Conservation (phyloP, 805 yeast genomes). For the Kodamaea fukazawae region DNA sequence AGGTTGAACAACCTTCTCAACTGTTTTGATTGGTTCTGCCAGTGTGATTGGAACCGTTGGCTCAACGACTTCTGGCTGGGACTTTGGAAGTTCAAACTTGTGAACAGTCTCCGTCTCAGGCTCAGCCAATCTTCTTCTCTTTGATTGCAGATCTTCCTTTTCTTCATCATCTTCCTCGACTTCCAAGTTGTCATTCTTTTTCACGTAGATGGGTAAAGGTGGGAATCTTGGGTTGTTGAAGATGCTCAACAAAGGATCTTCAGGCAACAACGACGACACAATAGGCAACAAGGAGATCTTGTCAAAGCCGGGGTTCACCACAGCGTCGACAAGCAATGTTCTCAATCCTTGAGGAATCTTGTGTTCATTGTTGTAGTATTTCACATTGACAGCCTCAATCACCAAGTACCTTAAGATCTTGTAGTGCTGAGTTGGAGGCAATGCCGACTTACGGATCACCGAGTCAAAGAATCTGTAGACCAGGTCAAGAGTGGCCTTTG, state of each 20-base stretch:
- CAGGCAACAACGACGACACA: slow-evolving; percentile 49
- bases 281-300: slow-evolving; percentile 70
- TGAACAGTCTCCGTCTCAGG: no score
- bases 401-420: slow-evolving; percentile 45
- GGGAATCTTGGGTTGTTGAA: slow-evolving; percentile 80
- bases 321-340: slow-evolving; percentile 47
- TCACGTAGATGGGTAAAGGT: slow-evolving; percentile 29
- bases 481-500: slow-evolving; percentile 29
- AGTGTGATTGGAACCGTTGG: no score
- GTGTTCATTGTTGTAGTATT: slow-evolving; percentile 21
- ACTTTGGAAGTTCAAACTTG: no score
- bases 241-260: slow-evolving; percentile 53
- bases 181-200: slow-evolving; percentile 11
- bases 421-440: slow-evolving; percentile 64
- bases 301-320: slow-evolving; percentile 67
- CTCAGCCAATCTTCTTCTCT: slow-evolving; percentile 1
- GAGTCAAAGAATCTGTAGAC: slow-evolving; percentile 48
- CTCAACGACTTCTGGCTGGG: no score
- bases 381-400: slow-evolving; percentile 33
- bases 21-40: no score
- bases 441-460: slow-evolving; percentile 45
- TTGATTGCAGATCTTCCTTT: slow-evolving; percentile 6
- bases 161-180: slow-evolving; percentile 10
- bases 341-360: slow-evolving; percentile 32
- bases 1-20: no score